These are phyloP conservation scores for Oryza meridionalis DNA, from an alignment of 176 grass and related monocot species.

Conservation along the genomic window DNA sequence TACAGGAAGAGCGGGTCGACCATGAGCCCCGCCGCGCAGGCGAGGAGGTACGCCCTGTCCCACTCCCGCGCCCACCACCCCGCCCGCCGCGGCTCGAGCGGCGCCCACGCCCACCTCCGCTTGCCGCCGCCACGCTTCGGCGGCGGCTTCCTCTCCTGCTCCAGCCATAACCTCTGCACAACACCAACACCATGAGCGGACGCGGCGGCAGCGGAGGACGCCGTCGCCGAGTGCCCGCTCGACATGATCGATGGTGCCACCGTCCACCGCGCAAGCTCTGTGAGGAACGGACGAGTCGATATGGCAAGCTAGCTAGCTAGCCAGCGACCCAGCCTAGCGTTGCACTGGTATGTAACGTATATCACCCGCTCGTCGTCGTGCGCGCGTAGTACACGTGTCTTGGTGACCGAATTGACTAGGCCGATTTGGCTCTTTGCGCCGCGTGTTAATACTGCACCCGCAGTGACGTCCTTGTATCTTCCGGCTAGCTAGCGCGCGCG, in stretches of 20 bases:
- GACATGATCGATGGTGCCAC: conserved; percentile 30
- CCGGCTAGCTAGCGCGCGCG: not conserved
- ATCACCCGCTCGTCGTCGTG: not conserved
- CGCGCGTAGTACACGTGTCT: not conserved
- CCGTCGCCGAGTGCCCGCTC: not conserved
- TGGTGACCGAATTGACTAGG: conserved; percentile 22
- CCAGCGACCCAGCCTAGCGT: not conserved
- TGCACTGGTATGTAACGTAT: not conserved
- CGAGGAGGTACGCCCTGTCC: conserved; percentile 77
- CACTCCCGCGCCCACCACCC: conserved; percentile 51
- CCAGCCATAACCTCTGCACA: not conserved
- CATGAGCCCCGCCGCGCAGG: conserved; percentile 73
- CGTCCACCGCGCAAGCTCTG: not conserved
- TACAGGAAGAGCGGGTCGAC: conserved; percentile 93
- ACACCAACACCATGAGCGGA: not conserved
- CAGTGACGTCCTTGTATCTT: not conserved
- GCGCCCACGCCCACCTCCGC: not conserved
- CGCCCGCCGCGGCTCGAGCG: not conserved
- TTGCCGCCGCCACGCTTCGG: not conserved
- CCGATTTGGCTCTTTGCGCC: not conserved
- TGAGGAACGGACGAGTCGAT: not conserved
- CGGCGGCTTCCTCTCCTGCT: not conserved
- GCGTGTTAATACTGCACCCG: not conserved
- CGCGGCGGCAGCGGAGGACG: not conserved
- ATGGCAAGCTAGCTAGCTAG: not conserved